Evolutionary conservation across 2,329 filamentous ascomycete genomes (phyloP), one percentile per base, ranked within the genome.

Genomic region (Xylariaceae sp.): DNA sequence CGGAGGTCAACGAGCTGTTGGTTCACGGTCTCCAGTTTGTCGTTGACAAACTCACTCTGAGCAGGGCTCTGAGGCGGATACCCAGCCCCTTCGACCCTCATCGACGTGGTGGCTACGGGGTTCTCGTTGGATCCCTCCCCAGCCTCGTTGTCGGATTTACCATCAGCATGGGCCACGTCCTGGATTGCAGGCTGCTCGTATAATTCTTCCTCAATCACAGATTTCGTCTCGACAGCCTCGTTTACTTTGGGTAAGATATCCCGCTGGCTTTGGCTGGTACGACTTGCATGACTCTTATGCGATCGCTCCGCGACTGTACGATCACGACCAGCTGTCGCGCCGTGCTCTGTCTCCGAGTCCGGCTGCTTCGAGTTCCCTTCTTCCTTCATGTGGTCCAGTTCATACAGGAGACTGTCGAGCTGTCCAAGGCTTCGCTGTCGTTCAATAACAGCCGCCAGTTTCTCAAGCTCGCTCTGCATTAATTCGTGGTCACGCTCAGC

Each of bases 381-480:
- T 49, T 83, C 76, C 45, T 88, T 84, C 44, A 89, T 82, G 55
- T 86, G 78, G 62, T 97, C 94, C 10, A 97, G 80, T 63, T 99
- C 94, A 59, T 95, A 85, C 0, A 99, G 80, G 7, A 99, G 79
- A 46, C 87, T 95, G 66, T 99, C 94, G 3, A 99, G 80, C 68
- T 96, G 95, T 38, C 94, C 94, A 3, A 99, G 81, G 66, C 91
- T 96, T 52, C 94, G 82, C 68, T 99, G 94, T 43, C 95, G 88
- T 68, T 97, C 92, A 45, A 99, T 84, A 7, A 99, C 90, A 68
- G 96, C 89, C 69, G 97, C 94, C 11, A 99, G 77, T 32, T 92
- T 84, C 62, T 96, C 89, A 55, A 99, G 89, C 64, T 99, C 94
- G 33, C 92, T 89, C 67, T 96, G 90, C 92, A 99, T 96, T 53